Conservation (phyloP, 495 filamentous ascomycete species). For the Trichoderma erinaceum region DNA sequence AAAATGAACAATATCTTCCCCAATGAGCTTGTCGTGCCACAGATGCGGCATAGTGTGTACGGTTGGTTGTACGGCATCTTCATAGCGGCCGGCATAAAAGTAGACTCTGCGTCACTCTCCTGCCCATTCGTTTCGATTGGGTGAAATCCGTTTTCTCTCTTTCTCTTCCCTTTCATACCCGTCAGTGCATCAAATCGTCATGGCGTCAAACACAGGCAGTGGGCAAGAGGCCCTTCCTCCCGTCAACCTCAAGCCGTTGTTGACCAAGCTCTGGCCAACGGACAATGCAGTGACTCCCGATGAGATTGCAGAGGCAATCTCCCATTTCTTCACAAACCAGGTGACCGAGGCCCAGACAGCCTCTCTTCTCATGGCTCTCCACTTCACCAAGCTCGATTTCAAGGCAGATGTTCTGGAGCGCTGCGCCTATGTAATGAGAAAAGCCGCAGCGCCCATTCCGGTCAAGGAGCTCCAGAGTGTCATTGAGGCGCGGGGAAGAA, state of each 20-base stretch:
- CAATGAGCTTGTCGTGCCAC: not conserved
- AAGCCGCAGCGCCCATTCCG: slow-evolving; percentile 48
- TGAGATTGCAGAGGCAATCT: slow-evolving; percentile 81
- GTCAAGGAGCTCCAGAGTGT: slow-evolving; percentile 28
- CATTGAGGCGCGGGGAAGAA: slow-evolving; percentile 48
- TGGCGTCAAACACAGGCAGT: slow-evolving; percentile 18
- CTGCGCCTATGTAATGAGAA: slow-evolving; percentile 63
- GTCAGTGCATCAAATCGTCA: not conserved
- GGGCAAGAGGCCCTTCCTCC: slow-evolving; percentile 22
- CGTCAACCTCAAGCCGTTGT: slow-evolving; percentile 72
- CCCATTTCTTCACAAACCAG: slow-evolving; percentile 79
- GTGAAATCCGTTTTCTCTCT: not conserved
- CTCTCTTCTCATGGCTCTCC: slow-evolving; percentile 77
- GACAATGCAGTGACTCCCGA: slow-evolving; percentile 56
- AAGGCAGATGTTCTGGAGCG: slow-evolving; percentile 73
- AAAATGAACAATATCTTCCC: not conserved
- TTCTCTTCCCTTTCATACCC: not conserved
- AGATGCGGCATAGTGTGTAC: not conserved
- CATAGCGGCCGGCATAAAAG: not conserved
- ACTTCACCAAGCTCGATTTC: slow-evolving; percentile 76
- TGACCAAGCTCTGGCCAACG: slow-evolving; percentile 67
- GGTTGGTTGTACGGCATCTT: not conserved
- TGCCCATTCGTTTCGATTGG: not conserved
- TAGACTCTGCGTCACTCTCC: not conserved
- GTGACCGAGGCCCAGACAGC: slow-evolving; percentile 78